These are phyloP conservation scores for Aspergillus sp. DNA, from an alignment of 2,329 filamentous ascomycete genomes.

Conservation along the genomic window DNA sequence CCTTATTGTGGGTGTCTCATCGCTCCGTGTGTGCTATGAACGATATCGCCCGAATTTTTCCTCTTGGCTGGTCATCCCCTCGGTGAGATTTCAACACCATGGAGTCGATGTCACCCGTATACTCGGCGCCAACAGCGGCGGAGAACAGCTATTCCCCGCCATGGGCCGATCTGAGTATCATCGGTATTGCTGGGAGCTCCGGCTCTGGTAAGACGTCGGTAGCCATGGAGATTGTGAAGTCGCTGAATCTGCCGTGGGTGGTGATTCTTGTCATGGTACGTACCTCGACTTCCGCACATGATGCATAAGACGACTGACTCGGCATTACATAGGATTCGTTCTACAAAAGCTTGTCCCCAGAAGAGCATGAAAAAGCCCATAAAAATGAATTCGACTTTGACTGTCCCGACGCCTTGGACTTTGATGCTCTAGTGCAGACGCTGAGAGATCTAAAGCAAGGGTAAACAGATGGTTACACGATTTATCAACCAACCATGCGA, in stretches of 20 bases:
- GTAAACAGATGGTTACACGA: constrained; percentile 47
- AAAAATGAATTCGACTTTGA: constrained; percentile 95
- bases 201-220: constrained; percentile 95
- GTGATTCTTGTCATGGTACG: constrained; percentile 92
- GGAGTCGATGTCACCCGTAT: constrained; percentile 38
- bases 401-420: constrained; percentile 89
- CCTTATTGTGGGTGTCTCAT: background rate
- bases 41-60: background rate
- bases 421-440: constrained; percentile 78
- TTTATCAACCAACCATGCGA: background rate
- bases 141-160: constrained; percentile 81
- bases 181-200: constrained; percentile 91
- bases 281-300: background rate
- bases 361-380: constrained; percentile 78
- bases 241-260: constrained; percentile 93
- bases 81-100: constrained; percentile 20
- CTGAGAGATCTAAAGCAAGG: constrained; percentile 85
- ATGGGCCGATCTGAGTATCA: constrained; percentile 95
- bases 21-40: constrained; percentile 2
- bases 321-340: constrained; percentile 73
- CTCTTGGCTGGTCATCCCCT: constrained; percentile 4
- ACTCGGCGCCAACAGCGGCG: constrained; percentile 25
- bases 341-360: constrained; percentile 82
- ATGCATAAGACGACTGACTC: constrained; percentile 18
- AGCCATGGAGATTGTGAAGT: constrained; percentile 84